Base-by-base conservation (phyloP, 352 stramenopile genomes). In the Aphanomyces stellatus region DNA sequence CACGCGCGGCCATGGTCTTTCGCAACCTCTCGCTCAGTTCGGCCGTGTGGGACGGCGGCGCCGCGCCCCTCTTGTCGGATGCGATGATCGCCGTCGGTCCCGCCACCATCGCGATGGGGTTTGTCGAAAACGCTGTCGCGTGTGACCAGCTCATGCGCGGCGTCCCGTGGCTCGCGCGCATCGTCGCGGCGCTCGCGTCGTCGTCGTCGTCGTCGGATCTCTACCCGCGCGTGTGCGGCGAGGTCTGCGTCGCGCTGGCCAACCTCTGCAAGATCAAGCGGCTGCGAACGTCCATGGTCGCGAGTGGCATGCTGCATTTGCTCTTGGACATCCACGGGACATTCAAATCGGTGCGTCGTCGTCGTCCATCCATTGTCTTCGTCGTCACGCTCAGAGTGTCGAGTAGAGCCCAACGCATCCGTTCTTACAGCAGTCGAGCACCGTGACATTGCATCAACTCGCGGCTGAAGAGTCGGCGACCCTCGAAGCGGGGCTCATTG, bases 211-310 rank as follows among this genome's bases (percentile, higher is more conserved):
- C 5, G 27, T n/a, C n/a, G n/a, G n/a, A n/a, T n/a, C 65, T 62
- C 0, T 80, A 71, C 17, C 70, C 79, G 3, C 78, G 81, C 0
- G 76, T 90, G 27, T 62, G 89, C 27, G 48, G 77, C 3, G 82
- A 91, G 71, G 78, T 78, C 3, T 84, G 78, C 28, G 73, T 78
- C 0, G 80, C 75, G 0, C 76, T 91, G n/a, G 74, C 82, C 4
- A 93, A 93, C 57, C 40, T 93, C 55, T 89, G 81, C 60, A 90
- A 81, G 0, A 69, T 88, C 10, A 78, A 80, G 49, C 59, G 56
- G 0, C 87, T 91, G 19, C 82, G 84, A 5, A 48, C 72, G 7
- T 73, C 75, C 1, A 88, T 91, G 80, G 28, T 69, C 19, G n/a
- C 40, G 7, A 24, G 24, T 7, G 49, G 49, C 17, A 55, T 64